These are phyloP conservation scores for Trifolium fragiferum DNA, from an alignment of 306 rosid species.

Conservation along the genomic window DNA sequence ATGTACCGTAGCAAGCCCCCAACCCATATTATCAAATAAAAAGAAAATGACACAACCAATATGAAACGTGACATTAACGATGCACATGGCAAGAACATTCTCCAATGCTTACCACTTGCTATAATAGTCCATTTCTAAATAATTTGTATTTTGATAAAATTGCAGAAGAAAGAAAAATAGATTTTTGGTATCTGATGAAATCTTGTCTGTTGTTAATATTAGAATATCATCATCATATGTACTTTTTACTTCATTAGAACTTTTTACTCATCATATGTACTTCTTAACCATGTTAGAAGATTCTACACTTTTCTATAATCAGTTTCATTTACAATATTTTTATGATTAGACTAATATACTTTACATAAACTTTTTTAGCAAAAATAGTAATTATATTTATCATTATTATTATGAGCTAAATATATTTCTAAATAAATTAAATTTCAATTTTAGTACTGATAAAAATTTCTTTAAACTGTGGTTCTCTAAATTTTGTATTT, in stretches of 20 bases:
- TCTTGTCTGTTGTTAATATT: background rate
- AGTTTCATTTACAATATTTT: background rate
- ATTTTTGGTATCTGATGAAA: background rate
- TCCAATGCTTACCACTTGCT: slow-evolving; percentile 48
- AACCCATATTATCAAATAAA: background rate
- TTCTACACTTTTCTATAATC: background rate
- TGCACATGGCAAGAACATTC: slow-evolving; percentile 47
- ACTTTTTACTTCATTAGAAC: slow-evolving; percentile 12
- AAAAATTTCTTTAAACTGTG: no score
- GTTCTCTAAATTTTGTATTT: no score
- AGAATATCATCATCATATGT: background rate
- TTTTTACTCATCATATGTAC: background rate
- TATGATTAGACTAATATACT: background rate
- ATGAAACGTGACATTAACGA: slow-evolving; percentile 28
- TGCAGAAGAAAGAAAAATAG: background rate
- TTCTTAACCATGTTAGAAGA: slow-evolving; percentile 9
- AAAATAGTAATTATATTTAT: background rate
- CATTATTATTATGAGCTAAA: no score
- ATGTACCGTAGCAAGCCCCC: no score
- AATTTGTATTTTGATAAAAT: slow-evolving; percentile 22
- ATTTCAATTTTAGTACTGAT: no score
- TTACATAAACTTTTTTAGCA: no score
- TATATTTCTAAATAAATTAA: no score
- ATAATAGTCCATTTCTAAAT: slow-evolving; percentile 30
- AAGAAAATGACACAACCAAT: slow-evolving; percentile 22